Evolutionary conservation across 805 yeast species (phyloP), one percentile per base, ranked within the genome.

Genomic region (Candida ipomoeae): DNA sequence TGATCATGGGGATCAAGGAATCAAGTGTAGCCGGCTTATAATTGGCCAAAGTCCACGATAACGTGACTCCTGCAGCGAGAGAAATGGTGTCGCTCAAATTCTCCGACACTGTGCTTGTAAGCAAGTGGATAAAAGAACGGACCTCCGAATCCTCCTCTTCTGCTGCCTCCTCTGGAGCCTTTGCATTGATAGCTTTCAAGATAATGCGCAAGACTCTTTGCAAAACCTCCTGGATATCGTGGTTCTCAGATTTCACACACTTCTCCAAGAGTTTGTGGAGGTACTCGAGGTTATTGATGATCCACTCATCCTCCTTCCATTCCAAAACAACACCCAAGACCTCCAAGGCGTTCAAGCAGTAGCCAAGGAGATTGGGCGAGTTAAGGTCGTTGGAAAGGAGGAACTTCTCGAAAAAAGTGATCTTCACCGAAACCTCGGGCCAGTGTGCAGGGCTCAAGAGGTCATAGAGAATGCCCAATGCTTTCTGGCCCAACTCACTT

Each of bases 321-420:
- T 84, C 87, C 48, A 94, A 71, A 1, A 90, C 89, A 41, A 90
- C 87, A 10, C 85, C 84, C 41, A 94, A 74, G 0, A 94, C 97
- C 64, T 89, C 96, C 45, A 95, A 69, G 0, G 99, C 96, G 68
- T 94, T 95, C 60, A 91, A 73, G 58, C 96, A 87, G 58, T 87
- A 85, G 1, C 90, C 89, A 21, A 89, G 65, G 38, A 87, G 77
- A 53, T 84, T 84, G 34, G 82, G 78, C 13, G 89, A 79, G 35
- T 78, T 81, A 51, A 87, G 71, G 55, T 92, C 97, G 49, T 88
- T 83, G 31, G 88, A 83, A 17, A 87, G 81, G 48, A 94, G 70
- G 60, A 90, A 88, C 55, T 94, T 83, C 57, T 94, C 99, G 62
- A 94, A 94, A 66, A 88, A 90, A 1, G 85, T 80, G 33, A 94